Percentiles rank a stretch among this genome's conserved stretches.
phyloP scores from a whole-genome alignment of 768 basidiomycete genomes.

The Tricholoma flavovirens region DNA sequence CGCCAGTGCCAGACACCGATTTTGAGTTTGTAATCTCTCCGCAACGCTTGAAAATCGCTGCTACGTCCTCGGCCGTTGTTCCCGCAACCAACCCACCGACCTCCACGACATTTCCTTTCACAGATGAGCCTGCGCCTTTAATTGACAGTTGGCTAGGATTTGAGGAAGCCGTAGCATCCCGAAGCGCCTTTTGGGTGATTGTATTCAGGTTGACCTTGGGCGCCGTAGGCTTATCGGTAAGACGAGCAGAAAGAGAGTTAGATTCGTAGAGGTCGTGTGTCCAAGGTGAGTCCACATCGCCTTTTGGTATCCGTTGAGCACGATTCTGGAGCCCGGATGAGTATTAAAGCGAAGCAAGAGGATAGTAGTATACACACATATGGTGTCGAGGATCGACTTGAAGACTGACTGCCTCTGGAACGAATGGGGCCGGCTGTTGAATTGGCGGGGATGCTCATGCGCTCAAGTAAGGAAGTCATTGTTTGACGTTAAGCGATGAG shows the following conservation, averaged over 20 bases:
- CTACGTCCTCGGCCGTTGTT: conserved; percentile 79
- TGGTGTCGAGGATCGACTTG: conserved; percentile 38
- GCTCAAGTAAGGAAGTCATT: conserved; percentile 58
- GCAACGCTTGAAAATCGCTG: conserved; percentile 80
- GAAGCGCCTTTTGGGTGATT: conserved; percentile 56
- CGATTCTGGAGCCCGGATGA: conserved; percentile 35
- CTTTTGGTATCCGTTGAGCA: conserved; percentile 52
- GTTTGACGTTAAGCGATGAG: conserved; percentile 20
- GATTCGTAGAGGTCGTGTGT: conserved; percentile 66
- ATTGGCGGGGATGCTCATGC: conserved; percentile 41
- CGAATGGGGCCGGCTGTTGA: conserved; percentile 42
- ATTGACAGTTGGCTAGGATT: conserved; percentile 42
- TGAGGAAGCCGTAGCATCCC: conserved; percentile 45
- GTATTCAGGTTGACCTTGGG: conserved; percentile 48
- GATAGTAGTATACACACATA: conserved; percentile 42
- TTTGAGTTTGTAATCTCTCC: conserved; percentile 53
- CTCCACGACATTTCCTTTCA: conserved; percentile 63
- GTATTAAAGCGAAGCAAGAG: conserved; percentile 13
- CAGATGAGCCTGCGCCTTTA: conserved; percentile 55
- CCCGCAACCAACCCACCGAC: conserved; percentile 69
- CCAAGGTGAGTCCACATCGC: conserved; percentile 63
- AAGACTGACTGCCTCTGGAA: conserved; percentile 26
- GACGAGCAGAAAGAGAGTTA: conserved; percentile 56
- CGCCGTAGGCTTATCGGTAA: conserved; percentile 36
- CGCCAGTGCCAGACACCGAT: conserved; percentile 28